Conservation (phyloP, 2,329 filamentous ascomycete genomes). For the Drechslerella coelobrocha region DNA sequence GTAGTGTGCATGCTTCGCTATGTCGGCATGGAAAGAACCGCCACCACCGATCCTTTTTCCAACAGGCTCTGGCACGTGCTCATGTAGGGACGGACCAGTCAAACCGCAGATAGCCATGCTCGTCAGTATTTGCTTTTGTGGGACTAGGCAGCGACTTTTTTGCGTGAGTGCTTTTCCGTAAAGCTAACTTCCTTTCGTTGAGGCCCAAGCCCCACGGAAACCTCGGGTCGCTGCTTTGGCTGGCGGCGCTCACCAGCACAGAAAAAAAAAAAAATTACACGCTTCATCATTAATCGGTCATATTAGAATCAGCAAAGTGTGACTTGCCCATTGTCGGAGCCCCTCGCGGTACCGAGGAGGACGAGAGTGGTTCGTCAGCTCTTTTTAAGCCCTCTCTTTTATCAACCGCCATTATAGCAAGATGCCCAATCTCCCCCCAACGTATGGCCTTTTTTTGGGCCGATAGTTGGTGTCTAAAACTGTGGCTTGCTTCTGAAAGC, state of each 20-base stretch:
- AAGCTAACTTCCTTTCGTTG: constrained; percentile 38
- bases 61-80: constrained; percentile 46
- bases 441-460: too few relatives aligned
- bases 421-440: constrained; percentile 8
- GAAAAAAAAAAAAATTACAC: background rate
- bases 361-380: background rate
- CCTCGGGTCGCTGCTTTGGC: constrained; percentile 35
- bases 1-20: constrained; percentile 36
- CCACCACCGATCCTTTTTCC: constrained; percentile 29
- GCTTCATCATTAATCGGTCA: constrained; percentile 1
- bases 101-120: constrained; percentile 30
- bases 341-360: background rate
- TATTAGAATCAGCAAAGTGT: background rate
- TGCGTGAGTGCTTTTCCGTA: constrained; percentile 46
- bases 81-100: constrained; percentile 39
- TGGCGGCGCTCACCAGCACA: constrained; percentile 26
- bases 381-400: constrained; percentile 14
- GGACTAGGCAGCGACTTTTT: constrained; percentile 48
- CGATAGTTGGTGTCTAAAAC: too few relatives aligned
- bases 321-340: background rate
- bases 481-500: constrained; percentile 21
- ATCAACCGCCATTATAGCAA: constrained; percentile 17
- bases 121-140: constrained; percentile 46
- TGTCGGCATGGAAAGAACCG: constrained; percentile 26
- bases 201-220: constrained; percentile 49